Percentiles rank a stretch among this genome's conserved stretches.
phyloP scores from a whole-genome alignment of 2,329 filamentous ascomycete genomes.

The Acarospora socialis region DNA sequence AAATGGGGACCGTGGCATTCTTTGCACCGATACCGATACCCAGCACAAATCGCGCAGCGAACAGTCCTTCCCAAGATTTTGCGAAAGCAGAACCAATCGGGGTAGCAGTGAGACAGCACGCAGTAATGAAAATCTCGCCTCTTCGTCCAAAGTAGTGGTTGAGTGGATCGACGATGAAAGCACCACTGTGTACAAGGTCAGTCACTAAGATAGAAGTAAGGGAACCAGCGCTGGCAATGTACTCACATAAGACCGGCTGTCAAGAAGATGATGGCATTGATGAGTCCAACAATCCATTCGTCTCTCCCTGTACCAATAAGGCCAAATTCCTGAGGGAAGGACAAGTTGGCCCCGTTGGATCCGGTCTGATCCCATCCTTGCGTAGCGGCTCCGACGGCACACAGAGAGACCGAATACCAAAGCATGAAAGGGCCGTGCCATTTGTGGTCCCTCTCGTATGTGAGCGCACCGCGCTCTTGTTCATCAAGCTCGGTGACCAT shows the following conservation, averaged over 20 bases:
- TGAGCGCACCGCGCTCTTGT: conserved; percentile 7
- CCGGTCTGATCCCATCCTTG: conserved; percentile 33
- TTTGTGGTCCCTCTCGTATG: conserved; percentile 15
- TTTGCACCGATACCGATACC: conserved; percentile 28
- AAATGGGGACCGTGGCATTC: conserved; percentile 24
- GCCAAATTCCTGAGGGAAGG: conserved; percentile 25
- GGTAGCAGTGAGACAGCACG: conserved; percentile 22
- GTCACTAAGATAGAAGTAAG: conserved; percentile 4
- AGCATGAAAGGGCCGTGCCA: conserved; percentile 25
- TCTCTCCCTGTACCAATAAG: conserved; percentile 18
- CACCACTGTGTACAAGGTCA: conserved; percentile 13
- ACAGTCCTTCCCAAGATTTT: conserved; percentile 23
- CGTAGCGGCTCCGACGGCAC: conserved; percentile 29
- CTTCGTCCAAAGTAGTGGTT: conserved; percentile 25
- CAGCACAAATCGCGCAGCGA: conserved; percentile 23
- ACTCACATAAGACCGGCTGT: conserved; percentile 25
- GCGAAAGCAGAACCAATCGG: conserved; percentile 25
- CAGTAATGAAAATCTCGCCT: conserved; percentile 26
- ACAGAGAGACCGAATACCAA: conserved; percentile 26
- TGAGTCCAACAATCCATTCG: conserved; percentile 30
- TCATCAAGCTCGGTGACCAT: conserved; percentile 7
- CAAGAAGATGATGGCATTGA: conserved; percentile 30
- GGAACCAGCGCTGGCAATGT: conserved; percentile 11
- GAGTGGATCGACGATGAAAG: conserved; percentile 23
- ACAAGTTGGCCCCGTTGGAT: conserved; percentile 31